Base-by-base conservation (phyloP, 139 green algal genomes). In the Volvox reticuliferus region DNA sequence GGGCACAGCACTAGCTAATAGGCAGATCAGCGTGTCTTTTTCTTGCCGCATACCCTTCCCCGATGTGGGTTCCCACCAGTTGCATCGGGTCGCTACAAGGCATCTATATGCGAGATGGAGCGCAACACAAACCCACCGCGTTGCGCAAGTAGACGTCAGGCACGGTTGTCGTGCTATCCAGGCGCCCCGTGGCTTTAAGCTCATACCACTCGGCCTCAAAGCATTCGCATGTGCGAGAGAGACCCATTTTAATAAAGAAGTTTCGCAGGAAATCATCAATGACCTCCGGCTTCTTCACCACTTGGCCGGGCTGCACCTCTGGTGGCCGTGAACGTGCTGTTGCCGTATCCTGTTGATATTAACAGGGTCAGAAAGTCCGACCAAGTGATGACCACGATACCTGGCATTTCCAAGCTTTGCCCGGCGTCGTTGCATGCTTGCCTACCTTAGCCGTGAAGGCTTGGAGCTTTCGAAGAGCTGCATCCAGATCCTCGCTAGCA, bases 121-220 rank as follows among this genome's bases (percentile, higher is more conserved):
- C 44, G 5, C 44, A 55, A 55, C 44, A 9, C 44, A 28, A 30
- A 55, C 93, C 79, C 65, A 95, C 94, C 92, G 91, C 91, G 87
- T 97, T 97, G 28, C 94, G 92, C 78, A 95, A 89, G 86, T 98
- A 97, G 0, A 96, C 91, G 79, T 98, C 96, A 55, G 96, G 95
- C 88, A 98, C 95, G 12, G 89, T 87, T 24, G 84, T 90, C 79
- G n/a, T 87, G 26, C 80, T 92, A 32, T 93, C 91, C 35, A 96
- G 86, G n/a, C 90, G 86, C 0, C 95, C 96, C 67, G 91, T 95
- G 13, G 94, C 93, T 88, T 96, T 97, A 19, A 98, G 94, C 91
- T 97, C 95, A 83, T 98, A 97, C 97, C 97, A 98, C 91, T 98
- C 97, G n/a, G 94, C 94, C 91, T 99, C 97, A 92, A 99, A 99